Evolutionary conservation across 371 early-diverging fungal genomes (phyloP), one percentile per base, ranked within the genome.

Genomic region (Coemansia sp.): DNA sequence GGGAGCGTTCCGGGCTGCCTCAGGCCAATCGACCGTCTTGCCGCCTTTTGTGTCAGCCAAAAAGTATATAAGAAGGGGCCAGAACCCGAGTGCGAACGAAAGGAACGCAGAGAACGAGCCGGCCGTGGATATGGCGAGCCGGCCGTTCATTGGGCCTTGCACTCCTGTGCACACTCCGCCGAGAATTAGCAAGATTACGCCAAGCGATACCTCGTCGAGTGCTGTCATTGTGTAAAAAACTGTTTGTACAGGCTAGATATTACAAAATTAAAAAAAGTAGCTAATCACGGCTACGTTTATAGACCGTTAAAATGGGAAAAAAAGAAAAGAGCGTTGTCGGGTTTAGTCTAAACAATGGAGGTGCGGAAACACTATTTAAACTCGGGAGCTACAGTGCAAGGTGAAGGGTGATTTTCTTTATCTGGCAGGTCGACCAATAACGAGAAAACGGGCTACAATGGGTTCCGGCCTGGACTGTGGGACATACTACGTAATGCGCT

Each of bases 21-120:
- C 54, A 2, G 71, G 53, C 71, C 77, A 71, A 63, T 77, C 51
- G 22, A 77, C 62, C 4, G 64, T 51, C 56, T 77, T 77, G 21
- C 77, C 77, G 16, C 77, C 77, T 40, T 63, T 68, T 18, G 72
- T 77, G 54, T 77, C 77, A 0, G 72, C 77, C 53, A 77, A 26
- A 29, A 77, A 77, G 66, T 77, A 77, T 18, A 77, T 72, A 6
- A 77, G 57, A 21, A 77, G 73, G 5, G 77, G 77, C 77, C 77
- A 77, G 77, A 77, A 77, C 0, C 77, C 77, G n/a, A 77, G 50
- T 5, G 73, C 73, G 37, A 77, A 77, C 24, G 71, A 68, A n/a
- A 77, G 71, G 29, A 77, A 72, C 18, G 77, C 68, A 7, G 72
- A 65, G 51, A 77, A 77, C 22, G 77, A 77, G 0, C 77, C 77